phyloP scores from a whole-genome alignment of 805 yeast species.

The Kodamaea leandrae region DNA sequence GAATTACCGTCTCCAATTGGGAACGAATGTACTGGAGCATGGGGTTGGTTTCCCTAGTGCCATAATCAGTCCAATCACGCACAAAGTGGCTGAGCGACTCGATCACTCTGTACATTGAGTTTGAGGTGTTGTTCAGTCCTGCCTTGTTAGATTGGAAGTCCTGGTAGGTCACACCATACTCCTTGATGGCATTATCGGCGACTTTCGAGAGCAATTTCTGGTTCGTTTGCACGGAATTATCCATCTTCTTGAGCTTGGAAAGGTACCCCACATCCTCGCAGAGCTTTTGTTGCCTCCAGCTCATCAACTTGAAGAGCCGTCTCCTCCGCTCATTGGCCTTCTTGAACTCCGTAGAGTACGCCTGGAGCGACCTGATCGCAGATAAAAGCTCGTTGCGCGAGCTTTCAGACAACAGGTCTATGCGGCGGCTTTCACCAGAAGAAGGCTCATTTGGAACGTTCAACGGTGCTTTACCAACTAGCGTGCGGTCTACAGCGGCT shows the following conservation, averaged over 20 bases:
- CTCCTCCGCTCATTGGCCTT: conserved; percentile 47
- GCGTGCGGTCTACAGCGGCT: background rate
- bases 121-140: conserved; percentile 12
- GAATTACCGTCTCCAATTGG: conserved; percentile 38
- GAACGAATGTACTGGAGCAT: conserved; percentile 49
- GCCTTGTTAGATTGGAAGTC: conserved; percentile 20
- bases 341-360: conserved; percentile 39
- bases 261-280: conserved; percentile 54
- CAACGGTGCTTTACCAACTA: no score
- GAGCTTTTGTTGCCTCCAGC: conserved; percentile 55
- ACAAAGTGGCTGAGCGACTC: conserved; percentile 74
- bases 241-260: conserved; percentile 49
- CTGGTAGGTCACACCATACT: conserved; percentile 44
- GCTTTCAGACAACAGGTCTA: conserved; percentile 16
- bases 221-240: conserved; percentile 47
- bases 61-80: conserved; percentile 69
- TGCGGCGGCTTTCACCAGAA: background rate
- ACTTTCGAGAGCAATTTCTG: conserved; percentile 45
- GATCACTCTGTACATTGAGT: conserved; percentile 44
- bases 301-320: conserved; percentile 44
- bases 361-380: conserved; percentile 48
- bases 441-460: background rate
- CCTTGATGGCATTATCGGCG: conserved; percentile 40
- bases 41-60: conserved; percentile 50
- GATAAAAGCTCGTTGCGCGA: conserved; percentile 32